Conservation (phyloP, 192 early-diverging fungal genomes). For the Umbelopsis ramanniana region DNA sequence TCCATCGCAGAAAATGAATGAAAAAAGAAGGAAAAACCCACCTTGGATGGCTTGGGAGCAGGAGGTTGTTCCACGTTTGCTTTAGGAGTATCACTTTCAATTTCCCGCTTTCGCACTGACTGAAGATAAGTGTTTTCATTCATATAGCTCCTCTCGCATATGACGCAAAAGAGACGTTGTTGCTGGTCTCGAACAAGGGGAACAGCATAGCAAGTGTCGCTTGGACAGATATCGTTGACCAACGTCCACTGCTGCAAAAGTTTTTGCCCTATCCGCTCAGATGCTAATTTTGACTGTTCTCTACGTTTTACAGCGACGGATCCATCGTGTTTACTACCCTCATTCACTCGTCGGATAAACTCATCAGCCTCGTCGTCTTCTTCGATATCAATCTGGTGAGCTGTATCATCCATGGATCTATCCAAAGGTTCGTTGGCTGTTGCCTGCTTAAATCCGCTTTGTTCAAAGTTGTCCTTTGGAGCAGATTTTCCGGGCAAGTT, state of each 20-base stretch:
- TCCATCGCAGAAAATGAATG: neutral
- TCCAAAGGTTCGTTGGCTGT: neutral
- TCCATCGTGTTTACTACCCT: neutral
- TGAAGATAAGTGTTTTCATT: slow-evolving; percentile 12
- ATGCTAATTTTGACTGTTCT: slow-evolving; percentile 54
- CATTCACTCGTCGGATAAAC: slow-evolving; percentile 2
- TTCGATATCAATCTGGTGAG: neutral
- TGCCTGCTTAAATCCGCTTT: neutral
- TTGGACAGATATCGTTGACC: slow-evolving; percentile 61
- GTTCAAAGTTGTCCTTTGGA: neutral
- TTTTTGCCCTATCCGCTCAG: slow-evolving; percentile 58
- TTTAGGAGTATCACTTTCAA: neutral
- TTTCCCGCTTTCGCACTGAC: neutral
- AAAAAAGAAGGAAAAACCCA: neutral
- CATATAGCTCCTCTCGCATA: slow-evolving; percentile 33
- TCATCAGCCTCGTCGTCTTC: slow-evolving; percentile 3
- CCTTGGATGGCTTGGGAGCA: neutral
- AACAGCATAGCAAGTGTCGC: slow-evolving; percentile 49
- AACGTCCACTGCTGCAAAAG: slow-evolving; percentile 62
- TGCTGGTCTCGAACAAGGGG: slow-evolving; percentile 37
- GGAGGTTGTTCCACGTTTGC: neutral
- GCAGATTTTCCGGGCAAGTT: slow-evolving; percentile 6
- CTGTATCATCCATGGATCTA: neutral
- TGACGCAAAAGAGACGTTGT: slow-evolving; percentile 40
- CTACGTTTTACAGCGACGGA: slow-evolving; percentile 25